These are phyloP conservation scores for Coemansia sp. DNA, from an alignment of 192 early-diverging fungal genomes.

Conservation along the genomic window DNA sequence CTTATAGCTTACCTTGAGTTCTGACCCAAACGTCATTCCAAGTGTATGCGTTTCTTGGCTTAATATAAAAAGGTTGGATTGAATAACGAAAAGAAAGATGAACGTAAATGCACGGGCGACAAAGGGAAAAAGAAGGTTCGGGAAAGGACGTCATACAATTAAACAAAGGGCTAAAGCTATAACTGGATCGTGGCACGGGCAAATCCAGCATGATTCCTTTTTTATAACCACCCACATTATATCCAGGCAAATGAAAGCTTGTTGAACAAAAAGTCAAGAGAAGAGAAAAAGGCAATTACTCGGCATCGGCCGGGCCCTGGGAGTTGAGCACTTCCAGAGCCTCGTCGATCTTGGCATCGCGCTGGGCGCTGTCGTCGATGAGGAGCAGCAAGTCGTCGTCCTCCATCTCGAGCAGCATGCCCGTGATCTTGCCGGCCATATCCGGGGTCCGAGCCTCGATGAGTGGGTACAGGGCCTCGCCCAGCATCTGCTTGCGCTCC, in stretches of 20 bases:
- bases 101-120: too few species aligned
- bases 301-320: constrained; percentile 25
- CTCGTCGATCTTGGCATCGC: constrained; percentile 79
- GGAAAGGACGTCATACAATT: too few species aligned
- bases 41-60: too few species aligned
- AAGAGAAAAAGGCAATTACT: background rate
- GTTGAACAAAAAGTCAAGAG: background rate
- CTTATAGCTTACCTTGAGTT: constrained; percentile 40
- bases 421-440: constrained; percentile 95
- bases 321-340: constrained; percentile 75
- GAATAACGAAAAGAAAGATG: too few species aligned
- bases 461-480: constrained; percentile 91
- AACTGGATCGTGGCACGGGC: too few species aligned
- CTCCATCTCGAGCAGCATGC: constrained; percentile 99
- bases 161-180: too few species aligned
- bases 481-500: constrained; percentile 94
- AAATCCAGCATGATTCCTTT: too few species aligned
- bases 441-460: constrained; percentile 69
- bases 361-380: constrained; percentile 67
- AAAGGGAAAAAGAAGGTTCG: background rate
- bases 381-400: constrained; percentile 88
- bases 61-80: too few species aligned
- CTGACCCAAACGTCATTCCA: constrained; percentile 50
- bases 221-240: too few species aligned
- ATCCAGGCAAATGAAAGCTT: background rate